Evolutionary conservation across 768 basidiomycete genomes (phyloP), one percentile per base, ranked within the genome.

Genomic region (Daedaleopsis sinensis): DNA sequence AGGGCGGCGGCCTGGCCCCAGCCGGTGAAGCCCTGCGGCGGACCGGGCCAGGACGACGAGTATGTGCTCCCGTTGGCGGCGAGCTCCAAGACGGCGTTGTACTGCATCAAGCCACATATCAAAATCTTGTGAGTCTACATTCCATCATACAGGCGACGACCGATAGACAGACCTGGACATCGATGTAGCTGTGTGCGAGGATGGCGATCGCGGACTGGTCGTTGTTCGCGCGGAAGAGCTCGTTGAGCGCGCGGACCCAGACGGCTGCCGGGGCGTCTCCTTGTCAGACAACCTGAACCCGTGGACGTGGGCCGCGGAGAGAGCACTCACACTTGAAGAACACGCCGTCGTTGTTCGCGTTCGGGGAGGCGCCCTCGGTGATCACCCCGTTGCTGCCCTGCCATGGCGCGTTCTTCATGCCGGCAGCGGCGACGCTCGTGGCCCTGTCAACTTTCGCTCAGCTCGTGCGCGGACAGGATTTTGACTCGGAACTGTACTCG

Each of bases 311-410:
- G n/a, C n/a, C n/a, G n/a, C n/a, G 9, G 32, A 8, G 12, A 49
- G 6, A 42, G 23, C 23, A 46, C 23, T 32, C 13, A 80, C 84
- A 78, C 74, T 84, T 85, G 71, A 84, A 84, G 8, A 82, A 82
- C 27, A 82, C 78, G 6, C 72, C 75, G 58, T 84, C 82, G 57
- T 82, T 78, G 58, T 83, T 77, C 8, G 65, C 63, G 6, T 62
- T 68, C 10, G 73, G 73, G 62, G 75, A 77, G 11, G 78, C 71
- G 21, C 81, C 82, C 68, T 85, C 84, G 13, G 80, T 84, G 62
- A 84, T 82, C 21, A 84, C 76, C 1, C 83, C 82, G 60, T 84
- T 74, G 18, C 66, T 64, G 11, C 79, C 80, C 66, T 83, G 75
- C 84, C 83, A 86, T 0, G 68, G 71, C 0, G 74, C 63, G 8